These are phyloP conservation scores for Mycena sanguinolenta DNA, from an alignment of 768 basidiomycete genomes.

Conservation along the genomic window DNA sequence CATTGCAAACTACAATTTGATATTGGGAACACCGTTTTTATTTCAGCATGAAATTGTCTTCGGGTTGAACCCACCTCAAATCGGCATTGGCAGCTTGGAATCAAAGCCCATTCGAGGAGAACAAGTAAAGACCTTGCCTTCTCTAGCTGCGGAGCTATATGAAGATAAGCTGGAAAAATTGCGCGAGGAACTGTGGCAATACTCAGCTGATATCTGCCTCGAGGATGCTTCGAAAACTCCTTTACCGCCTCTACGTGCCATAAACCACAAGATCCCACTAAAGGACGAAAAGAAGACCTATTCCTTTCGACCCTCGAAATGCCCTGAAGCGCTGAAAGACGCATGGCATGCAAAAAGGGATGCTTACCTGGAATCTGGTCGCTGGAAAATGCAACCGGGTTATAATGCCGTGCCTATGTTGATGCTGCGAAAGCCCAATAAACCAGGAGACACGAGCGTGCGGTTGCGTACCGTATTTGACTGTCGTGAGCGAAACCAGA, in stretches of 20 bases:
- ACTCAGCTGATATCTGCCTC: constrained; percentile 34
- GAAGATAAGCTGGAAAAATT: constrained; percentile 19
- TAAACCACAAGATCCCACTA: too few species aligned
- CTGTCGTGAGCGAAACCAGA: too few species aligned
- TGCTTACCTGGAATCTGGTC: constrained; percentile 36
- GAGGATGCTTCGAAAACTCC: neutral
- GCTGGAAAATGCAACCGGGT: constrained; percentile 38
- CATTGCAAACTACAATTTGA: constrained; percentile 47
- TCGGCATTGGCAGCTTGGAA: constrained; percentile 15
- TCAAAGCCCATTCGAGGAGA: constrained; percentile 25
- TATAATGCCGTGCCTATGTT: constrained; percentile 43
- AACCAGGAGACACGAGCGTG: neutral
- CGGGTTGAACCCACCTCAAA: constrained; percentile 35
- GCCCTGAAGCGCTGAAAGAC: constrained; percentile 41
- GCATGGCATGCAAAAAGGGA: constrained; percentile 33
- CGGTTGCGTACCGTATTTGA: constrained; percentile 41
- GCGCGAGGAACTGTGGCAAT: constrained; percentile 21
- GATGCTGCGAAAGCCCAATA: constrained; percentile 34
- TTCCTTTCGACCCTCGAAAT: constrained; percentile 39
- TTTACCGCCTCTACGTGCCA: too few species aligned
- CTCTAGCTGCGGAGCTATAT: neutral
- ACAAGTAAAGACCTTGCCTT: constrained; percentile 19
- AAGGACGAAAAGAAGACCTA: constrained; percentile 32
- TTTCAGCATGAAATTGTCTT: constrained; percentile 38
- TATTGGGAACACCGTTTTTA: constrained; percentile 48